Conservation (phyloP, 164 flowering plant genomes). For the Amborella trichopoda region DNA sequence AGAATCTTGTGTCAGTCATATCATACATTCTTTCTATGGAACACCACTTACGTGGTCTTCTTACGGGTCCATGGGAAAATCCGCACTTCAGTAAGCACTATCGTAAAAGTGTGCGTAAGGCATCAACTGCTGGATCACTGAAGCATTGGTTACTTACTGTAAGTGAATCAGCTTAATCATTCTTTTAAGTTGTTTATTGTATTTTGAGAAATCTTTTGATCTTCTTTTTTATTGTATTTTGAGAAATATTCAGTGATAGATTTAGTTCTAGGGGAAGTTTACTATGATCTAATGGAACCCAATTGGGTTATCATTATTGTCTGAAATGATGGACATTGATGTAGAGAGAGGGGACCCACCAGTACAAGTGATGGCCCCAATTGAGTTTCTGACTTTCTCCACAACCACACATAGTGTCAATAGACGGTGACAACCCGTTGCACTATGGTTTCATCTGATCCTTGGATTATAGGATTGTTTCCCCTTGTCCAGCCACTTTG, state of each 20-base stretch:
- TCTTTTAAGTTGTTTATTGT: constrained; percentile 1
- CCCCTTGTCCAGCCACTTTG: neutral
- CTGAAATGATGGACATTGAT: too few relatives aligned
- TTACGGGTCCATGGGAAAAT: constrained; percentile 84
- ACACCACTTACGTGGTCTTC: constrained; percentile 70
- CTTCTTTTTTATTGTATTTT: neutral
- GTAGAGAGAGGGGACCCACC: too few relatives aligned
- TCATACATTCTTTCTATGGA: constrained; percentile 50
- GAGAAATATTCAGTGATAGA: too few relatives aligned
- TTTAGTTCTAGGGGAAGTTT: too few relatives aligned
- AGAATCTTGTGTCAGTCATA: constrained; percentile 49
- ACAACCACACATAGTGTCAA: too few relatives aligned
- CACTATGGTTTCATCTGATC: too few relatives aligned
- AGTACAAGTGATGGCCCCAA: too few relatives aligned
- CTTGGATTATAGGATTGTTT: too few relatives aligned
- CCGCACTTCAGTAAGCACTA: constrained; percentile 47
- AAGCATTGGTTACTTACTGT: constrained; percentile 57
- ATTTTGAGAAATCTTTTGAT: neutral
- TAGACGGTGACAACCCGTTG: too few relatives aligned
- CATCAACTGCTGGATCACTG: constrained; percentile 34
- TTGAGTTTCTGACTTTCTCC: too few relatives aligned
- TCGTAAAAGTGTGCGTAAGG: constrained; percentile 40
- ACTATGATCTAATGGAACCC: too few relatives aligned
- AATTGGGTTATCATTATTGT: too few relatives aligned
- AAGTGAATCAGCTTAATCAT: constrained; percentile 10